phyloP scores from a whole-genome alignment of 306 rosid genomes.

The Vachellia collinsii region DNA sequence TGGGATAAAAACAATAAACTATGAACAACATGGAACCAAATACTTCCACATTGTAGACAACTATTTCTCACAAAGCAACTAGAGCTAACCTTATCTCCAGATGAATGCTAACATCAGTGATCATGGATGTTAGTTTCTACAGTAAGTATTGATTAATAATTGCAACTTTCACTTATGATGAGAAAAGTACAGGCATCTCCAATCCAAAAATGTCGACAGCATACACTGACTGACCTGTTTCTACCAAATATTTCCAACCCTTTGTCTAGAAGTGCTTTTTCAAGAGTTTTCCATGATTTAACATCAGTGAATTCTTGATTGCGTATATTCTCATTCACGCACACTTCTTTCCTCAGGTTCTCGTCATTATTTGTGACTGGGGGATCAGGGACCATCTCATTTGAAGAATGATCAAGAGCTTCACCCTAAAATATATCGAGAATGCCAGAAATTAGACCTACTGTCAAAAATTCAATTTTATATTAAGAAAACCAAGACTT shows the following conservation, averaged over 20 bases:
- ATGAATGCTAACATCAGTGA: conserved; percentile 10
- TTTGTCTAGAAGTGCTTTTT: conserved; percentile 86
- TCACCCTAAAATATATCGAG: conserved; percentile 54
- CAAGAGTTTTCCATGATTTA: conserved; percentile 87
- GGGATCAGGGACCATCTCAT: conserved; percentile 62
- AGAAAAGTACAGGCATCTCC: conserved; percentile 29
- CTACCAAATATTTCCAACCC: conserved; percentile 92
- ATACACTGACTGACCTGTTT: conserved; percentile 80
- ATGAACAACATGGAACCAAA: conserved; percentile 20
- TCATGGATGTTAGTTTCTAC: conserved; percentile 15
- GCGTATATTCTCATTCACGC: conserved; percentile 65
- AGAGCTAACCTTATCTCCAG: conserved; percentile 13
- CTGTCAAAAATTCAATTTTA: conserved; percentile 43
- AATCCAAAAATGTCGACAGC: conserved; percentile 12
- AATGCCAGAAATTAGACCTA: conserved; percentile 47
- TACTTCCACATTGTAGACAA: conserved; percentile 32
- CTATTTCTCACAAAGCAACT: conserved; percentile 26
- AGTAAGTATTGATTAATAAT: conserved; percentile 2
- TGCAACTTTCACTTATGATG: conserved; percentile 9
- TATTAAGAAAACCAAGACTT: conserved; percentile 51
- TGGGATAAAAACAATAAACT: conserved; percentile 5
- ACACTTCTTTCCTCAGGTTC: conserved; percentile 71
- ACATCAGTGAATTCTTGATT: conserved; percentile 67
- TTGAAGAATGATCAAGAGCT: conserved; percentile 57
- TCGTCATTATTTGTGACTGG: conserved; percentile 66